Evolutionary conservation across 257 asterid species (phyloP), one percentile per base, ranked within the genome.

Genomic region (Capsicum rhomboideum): DNA sequence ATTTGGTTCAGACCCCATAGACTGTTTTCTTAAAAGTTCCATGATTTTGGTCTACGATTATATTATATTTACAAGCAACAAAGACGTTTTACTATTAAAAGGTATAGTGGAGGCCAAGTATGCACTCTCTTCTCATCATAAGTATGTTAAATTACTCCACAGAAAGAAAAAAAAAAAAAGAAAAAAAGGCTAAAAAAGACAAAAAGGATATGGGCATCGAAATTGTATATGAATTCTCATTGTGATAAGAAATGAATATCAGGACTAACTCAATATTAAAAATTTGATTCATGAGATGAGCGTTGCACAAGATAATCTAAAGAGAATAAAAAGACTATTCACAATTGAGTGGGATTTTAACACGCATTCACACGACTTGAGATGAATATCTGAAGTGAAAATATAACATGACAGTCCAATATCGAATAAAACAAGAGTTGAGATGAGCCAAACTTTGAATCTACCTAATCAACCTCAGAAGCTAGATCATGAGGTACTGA

Each of bases 101-200:
- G 87, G 8, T 40, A 82, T 92, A 91, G 94, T 93, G 95, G 95
- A 89, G 84, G 4, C 88, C 93, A 93, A 91, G 92, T 92, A 91
- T 93, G 86, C 88, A 89, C 63, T 26, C 88, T 85, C 89, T 82
- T 80, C 4, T 84, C 71, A 83, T 74, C 86, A 82, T 44, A 17
- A 44, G 74, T 69, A 18, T 63, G 14, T 69, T 12, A 40, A 10
- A 20, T n/a, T n/a, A 42, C n/a, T 72, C 79, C 37, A 42, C 3
- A n/a, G 20, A 7, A 71, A n/a, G n/a, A n/a, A n/a, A n/a, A n/a
- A n/a, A n/a, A n/a, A n/a, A n/a, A n/a, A n/a, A n/a, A n/a, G n/a
- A n/a, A n/a, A n/a, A n/a, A 71, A 71, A 44, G 3, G 78, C 2
- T 4, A 69, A 0, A 68, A 8, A 8, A 66, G 12, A 0, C 8